Percentiles rank a stretch among this genome's conserved stretches.
phyloP scores from a whole-genome alignment of 805 yeast species.

The Ogataea chonburiensis region DNA sequence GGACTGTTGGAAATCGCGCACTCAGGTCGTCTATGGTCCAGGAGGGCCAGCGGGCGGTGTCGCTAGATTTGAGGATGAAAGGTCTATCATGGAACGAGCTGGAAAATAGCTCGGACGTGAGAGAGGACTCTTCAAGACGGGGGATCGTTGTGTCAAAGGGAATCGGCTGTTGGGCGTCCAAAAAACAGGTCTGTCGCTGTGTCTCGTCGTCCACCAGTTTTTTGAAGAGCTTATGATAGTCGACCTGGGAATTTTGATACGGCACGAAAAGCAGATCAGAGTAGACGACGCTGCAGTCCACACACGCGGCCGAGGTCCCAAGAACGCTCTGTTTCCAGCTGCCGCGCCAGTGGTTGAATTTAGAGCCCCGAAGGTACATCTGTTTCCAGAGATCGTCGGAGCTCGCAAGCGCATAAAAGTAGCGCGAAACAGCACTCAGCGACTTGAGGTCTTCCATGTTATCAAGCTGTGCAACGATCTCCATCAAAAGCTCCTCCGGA shows the following conservation, averaged over 20 bases:
- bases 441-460: constrained; percentile 47
- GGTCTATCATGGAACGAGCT: constrained; percentile 52
- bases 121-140: constrained; percentile 44
- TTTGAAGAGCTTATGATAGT: constrained; percentile 51
- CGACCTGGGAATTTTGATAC: constrained; percentile 72
- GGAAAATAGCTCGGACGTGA: constrained; percentile 46
- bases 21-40: constrained; percentile 58
- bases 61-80: constrained; percentile 40
- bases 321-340: constrained; percentile 73
- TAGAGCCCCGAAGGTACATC: constrained; percentile 39
- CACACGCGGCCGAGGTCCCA: constrained; percentile 40
- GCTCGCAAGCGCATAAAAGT: constrained; percentile 67
- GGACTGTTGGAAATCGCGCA: constrained; percentile 53
- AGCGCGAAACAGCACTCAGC: constrained; percentile 60
- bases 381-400: constrained; percentile 84
- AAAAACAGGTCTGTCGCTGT: constrained; percentile 1
- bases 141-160: constrained; percentile 37
- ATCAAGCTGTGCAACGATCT: constrained; percentile 48
- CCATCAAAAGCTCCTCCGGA: constrained; percentile 63
- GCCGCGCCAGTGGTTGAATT: constrained; percentile 59
- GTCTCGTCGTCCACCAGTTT: constrained; percentile 49
- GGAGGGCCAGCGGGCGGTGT: constrained; percentile 49
- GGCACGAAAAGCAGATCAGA: constrained; percentile 83
- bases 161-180: constrained; percentile 10
- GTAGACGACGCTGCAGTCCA: constrained; percentile 54